Base-by-base conservation (phyloP, 495 filamentous ascomycete genomes). In the Rhypophila decipiens region DNA sequence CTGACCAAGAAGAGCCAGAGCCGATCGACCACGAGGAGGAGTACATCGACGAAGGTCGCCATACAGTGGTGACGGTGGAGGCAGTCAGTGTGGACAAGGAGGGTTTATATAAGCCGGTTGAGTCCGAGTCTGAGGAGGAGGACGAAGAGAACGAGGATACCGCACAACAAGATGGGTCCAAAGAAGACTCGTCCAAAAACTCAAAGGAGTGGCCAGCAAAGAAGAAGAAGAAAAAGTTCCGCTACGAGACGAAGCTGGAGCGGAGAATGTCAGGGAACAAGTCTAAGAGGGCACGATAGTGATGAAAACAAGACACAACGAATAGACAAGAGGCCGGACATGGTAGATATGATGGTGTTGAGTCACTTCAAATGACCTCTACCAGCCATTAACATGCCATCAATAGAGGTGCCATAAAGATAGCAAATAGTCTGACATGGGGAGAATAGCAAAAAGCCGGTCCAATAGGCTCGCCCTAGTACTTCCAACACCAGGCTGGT, bases 1-100 rank as follows among this genome's bases (percentile, higher is more conserved):
- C 52, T 42, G 81, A 85, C 39, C 66, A 75, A 9, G 73, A 75
- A 4, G 61, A 56, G 17, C 54, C 62, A 40, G 61, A 67, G 29
- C 64, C 68, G 7, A 64, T 94, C 17, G 80, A 90, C 60, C 80
- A 84, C 54, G 88, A 96, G 58, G 90, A 91, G 44, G 90, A 96
- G 66, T 98, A 95, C 67, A 78, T 96, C 49, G 93, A 98, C 66
- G 93, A 97, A 64, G 91, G 96, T 58, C 86, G 85, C 63, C 94
- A 87, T 59, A 95, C 91, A 15, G 94, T 86, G 3, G 93, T 98
- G 23, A 96, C 88, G 0, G 80, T 98, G 0, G 89, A 96, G 62
- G 84, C 85, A n/a, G 88, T 98, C 60, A 85, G 84, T 56, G 71
- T 91, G 7, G 81, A 86, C 2, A 82, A 79, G 44, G 81, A 87